Evolutionary conservation across 2,329 filamentous ascomycete genomes (phyloP), one percentile per base, ranked within the genome.

Genomic region (Dothideomycetes sp.): DNA sequence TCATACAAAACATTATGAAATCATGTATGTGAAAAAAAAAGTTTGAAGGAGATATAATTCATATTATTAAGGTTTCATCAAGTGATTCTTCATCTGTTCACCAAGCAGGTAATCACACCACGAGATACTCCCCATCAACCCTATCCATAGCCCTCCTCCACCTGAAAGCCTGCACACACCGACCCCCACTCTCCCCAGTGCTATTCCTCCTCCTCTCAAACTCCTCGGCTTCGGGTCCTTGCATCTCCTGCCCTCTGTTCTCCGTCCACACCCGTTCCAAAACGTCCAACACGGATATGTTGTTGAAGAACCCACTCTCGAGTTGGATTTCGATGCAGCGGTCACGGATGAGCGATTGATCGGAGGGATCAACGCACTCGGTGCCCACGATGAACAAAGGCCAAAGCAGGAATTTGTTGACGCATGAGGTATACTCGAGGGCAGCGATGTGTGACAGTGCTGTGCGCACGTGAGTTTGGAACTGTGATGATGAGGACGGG

Each of bases 221-320:
- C 24, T 55, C 45, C 42, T 58, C 57, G 16, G 38, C 52, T 12
- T 43, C 50, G 29, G 51, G 49, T 15, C 46, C 48, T 7, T 52
- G 51, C 8, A 25, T 33, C 19, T 47, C 48, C 29, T 51, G 51
- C 15, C 39, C 43, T 1, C 49, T 53, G 5, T 53, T 45, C 43
- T 59, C 58, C 44, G 55, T 69, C 88, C 89, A 95, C 12, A 94
- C 73, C 53, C 80, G 78, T 67, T 95, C 88, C 29, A 95, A 64
- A 4, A 94, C 78, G 53, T 91, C 84, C 18, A 95, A 70, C 6
- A 84, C 86, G 5, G 83, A 82, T 28, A 93, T 72, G 58, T 94
- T 95, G 64, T 94, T 95, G 70, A 87, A 84, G 64, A 95, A 95
- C 1, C 88, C 88, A 40, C 83, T 89, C 49, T 89, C 82, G 20